These are phyloP conservation scores for Penstemon newberryi DNA, from an alignment of 257 asterid species.

Conservation along the genomic window DNA sequence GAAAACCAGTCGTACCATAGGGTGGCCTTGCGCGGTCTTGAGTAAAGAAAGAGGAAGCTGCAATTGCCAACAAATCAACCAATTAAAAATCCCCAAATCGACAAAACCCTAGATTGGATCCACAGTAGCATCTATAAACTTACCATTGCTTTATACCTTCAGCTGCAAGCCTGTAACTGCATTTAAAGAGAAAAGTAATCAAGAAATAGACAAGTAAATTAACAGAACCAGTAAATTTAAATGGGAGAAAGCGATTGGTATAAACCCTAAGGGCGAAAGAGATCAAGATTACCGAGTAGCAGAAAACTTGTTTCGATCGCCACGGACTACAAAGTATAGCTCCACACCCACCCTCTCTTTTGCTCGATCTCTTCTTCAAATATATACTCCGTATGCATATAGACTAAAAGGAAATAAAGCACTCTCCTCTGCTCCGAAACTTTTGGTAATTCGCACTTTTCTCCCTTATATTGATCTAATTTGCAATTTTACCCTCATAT, in stretches of 20 bases:
- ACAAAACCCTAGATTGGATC: constrained; percentile 6
- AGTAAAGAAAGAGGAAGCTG: constrained; percentile 95
- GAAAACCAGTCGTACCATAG: constrained; percentile 57
- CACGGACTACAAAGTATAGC: neutral
- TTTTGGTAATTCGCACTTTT: too few species aligned
- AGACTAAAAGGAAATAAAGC: too few species aligned
- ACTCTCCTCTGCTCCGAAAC: too few species aligned
- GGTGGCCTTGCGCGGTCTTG: constrained; percentile 96
- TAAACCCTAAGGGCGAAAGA: neutral
- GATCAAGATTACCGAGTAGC: neutral
- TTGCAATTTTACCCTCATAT: too few species aligned
- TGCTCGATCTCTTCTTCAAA: too few species aligned
- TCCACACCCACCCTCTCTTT: neutral
- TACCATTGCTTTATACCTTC: neutral
- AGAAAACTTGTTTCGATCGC: neutral
- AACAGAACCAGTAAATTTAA: neutral
- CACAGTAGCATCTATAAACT: neutral
- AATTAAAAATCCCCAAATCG: neutral
- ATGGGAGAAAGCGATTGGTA: neutral
- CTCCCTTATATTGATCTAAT: too few species aligned
- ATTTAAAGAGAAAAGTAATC: neutral
- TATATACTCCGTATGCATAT: too few species aligned
- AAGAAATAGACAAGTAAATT: neutral
- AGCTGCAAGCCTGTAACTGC: neutral
- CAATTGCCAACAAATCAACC: constrained; percentile 22